These are phyloP conservation scores for Alternaria dauci DNA, from an alignment of 2,329 filamentous ascomycete species.

Conservation along the genomic window DNA sequence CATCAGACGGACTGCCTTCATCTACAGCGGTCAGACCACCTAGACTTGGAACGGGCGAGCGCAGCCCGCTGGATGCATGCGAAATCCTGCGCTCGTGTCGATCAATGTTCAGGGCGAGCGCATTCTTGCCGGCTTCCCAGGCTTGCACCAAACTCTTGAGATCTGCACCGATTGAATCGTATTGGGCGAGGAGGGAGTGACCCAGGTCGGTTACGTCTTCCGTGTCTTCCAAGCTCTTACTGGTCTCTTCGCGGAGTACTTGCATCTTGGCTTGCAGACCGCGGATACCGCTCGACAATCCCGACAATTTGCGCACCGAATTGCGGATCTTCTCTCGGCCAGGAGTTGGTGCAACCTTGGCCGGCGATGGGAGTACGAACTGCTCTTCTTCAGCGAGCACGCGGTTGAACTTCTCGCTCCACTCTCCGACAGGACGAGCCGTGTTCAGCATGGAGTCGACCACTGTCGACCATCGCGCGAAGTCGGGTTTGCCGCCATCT, in stretches of 20 bases:
- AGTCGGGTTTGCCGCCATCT: slow-evolving; percentile 78
- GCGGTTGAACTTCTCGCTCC: slow-evolving; percentile 70
- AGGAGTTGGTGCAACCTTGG: slow-evolving; percentile 70
- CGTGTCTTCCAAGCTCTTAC: slow-evolving; percentile 77
- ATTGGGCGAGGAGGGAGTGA: slow-evolving; percentile 82
- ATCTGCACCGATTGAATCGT: slow-evolving; percentile 92
- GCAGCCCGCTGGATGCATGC: slow-evolving; percentile 58
- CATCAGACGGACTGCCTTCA: slow-evolving; percentile 68
- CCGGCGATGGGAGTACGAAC: slow-evolving; percentile 61
- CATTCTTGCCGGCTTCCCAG: slow-evolving; percentile 73
- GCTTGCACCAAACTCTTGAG: slow-evolving; percentile 67
- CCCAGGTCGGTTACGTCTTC: slow-evolving; percentile 75
- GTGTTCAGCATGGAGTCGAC: slow-evolving; percentile 76
- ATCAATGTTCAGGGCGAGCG: slow-evolving; percentile 81
- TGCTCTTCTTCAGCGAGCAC: slow-evolving; percentile 82
- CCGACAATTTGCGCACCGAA: slow-evolving; percentile 87
- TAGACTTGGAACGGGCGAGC: slow-evolving; percentile 63
- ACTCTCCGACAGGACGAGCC: slow-evolving; percentile 67
- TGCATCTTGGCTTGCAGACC: slow-evolving; percentile 95
- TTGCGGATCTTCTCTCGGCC: slow-evolving; percentile 84
- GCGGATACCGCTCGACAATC: slow-evolving; percentile 87
- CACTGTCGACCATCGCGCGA: slow-evolving; percentile 78
- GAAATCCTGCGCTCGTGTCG: slow-evolving; percentile 72
- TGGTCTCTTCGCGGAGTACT: slow-evolving; percentile 87
- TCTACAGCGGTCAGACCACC: slow-evolving; percentile 68